Evolutionary conservation across 225 moss, liverwort and hornwort genomes (phyloP).

Genomic region (Takakia lepidozioides): DNA sequence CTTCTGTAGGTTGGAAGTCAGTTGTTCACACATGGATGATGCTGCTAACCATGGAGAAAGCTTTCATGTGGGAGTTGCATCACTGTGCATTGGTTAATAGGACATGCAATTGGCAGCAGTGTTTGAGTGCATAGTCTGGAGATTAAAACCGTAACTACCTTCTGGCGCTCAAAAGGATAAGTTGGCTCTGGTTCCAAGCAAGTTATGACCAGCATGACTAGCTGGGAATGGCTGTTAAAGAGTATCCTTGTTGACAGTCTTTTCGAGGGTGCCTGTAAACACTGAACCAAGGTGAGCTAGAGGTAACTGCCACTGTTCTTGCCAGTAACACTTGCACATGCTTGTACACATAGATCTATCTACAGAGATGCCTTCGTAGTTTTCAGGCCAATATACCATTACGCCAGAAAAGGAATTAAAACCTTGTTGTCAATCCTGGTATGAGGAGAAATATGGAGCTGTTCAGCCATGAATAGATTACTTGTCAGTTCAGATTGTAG

Average conservation of each 20-base stretch:
- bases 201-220: conserved; percentile 10
- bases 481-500: conserved; percentile 5
- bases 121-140: no score
- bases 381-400: conserved; percentile 8
- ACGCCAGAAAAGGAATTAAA: conserved; percentile 8
- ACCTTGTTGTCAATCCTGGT: conserved; percentile 8
- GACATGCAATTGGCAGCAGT: conserved; percentile 12
- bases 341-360: conserved; percentile 26
- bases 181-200: conserved; percentile 12
- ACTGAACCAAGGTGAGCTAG: conserved; percentile 11
- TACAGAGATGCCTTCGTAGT: conserved; percentile 17
- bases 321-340: conserved; percentile 5
- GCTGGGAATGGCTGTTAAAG: conserved; percentile 11
- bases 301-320: conserved; percentile 8
- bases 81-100: conserved; percentile 12
- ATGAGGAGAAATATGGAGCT: conserved; percentile 17
- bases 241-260: conserved; percentile 1
- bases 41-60: conserved; percentile 1
- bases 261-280: no score
- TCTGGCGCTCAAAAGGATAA: conserved; percentile 9
- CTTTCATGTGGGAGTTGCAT: conserved; percentile 5
- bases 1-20: conserved; percentile 51
- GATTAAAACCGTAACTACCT: no score
- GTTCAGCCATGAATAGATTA: no score
- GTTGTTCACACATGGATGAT: conserved; percentile 6